Evolutionary conservation across 1,284 basidiomycete genomes (phyloP).

Genomic region (Ustilago tritici): DNA sequence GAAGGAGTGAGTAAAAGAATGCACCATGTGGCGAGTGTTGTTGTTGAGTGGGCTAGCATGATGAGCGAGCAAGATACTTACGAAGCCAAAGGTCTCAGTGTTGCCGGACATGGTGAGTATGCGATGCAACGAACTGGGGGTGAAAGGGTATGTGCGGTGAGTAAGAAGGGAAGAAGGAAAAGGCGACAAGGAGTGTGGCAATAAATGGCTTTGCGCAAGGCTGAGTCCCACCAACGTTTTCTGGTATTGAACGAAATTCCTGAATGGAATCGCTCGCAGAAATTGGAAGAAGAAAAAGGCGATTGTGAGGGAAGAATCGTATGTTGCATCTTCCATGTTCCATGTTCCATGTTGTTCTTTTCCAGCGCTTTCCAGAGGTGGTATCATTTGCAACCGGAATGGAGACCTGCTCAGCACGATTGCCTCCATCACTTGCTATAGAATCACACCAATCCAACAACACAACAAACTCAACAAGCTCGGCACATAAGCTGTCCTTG

Average conservation of each 20-base stretch:
- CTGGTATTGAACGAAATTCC: constrained; percentile 26
- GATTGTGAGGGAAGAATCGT: too few relatives aligned
- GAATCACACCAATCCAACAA: too few relatives aligned
- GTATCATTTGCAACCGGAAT: background rate
- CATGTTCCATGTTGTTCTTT: constrained; percentile 37
- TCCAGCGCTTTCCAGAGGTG: constrained; percentile 4
- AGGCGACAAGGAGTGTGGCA: background rate
- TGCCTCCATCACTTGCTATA: too few relatives aligned
- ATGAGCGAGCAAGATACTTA: constrained; percentile 29
- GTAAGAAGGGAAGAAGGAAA: constrained; percentile 2
- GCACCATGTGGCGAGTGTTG: background rate
- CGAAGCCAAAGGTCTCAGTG: constrained; percentile 68
- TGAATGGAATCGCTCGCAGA: constrained; percentile 9
- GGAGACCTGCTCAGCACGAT: background rate
- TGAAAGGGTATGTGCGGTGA: constrained; percentile 28
- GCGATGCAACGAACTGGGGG: constrained; percentile 27
- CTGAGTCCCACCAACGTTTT: background rate
- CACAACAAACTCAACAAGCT: too few relatives aligned
- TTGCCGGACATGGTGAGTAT: constrained; percentile 61
- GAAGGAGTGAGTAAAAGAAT: constrained; percentile 12
- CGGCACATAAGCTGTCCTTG: too few relatives aligned
- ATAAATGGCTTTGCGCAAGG: constrained; percentile 47
- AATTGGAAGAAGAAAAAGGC: background rate
- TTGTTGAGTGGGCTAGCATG: background rate
- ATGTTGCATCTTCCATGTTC: too few relatives aligned